These are phyloP conservation scores for Rhynchospora tenuis DNA, from an alignment of 176 grass and related monocot genomes.

Conservation along the genomic window DNA sequence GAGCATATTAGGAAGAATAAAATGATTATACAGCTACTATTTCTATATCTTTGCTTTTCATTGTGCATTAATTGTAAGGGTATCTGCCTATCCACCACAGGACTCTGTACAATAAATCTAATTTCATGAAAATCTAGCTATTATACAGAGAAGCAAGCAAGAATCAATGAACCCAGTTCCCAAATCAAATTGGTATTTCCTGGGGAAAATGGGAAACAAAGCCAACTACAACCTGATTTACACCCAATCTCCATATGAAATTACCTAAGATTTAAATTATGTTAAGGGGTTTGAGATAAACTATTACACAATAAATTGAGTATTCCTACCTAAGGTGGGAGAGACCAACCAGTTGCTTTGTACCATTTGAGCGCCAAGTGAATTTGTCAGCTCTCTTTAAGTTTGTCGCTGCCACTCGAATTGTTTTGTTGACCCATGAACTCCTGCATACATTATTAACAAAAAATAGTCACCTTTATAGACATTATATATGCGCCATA, in stretches of 20 bases:
- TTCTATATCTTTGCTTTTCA: neutral
- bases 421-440: conserved; percentile 12
- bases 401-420: neutral
- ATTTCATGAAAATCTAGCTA: neutral
- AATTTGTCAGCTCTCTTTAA: conserved; percentile 19
- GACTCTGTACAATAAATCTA: neutral
- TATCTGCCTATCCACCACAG: neutral
- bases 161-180: neutral
- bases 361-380: conserved; percentile 21
- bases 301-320: neutral
- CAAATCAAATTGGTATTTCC: neutral
- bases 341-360: conserved; percentile 25
- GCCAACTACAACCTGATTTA: neutral
- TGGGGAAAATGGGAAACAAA: neutral
- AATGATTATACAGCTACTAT: neutral
- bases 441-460: conserved; percentile 6
- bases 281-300: neutral
- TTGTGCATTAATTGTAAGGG: neutral
- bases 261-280: neutral
- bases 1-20: neutral
- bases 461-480: neutral
- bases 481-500: neutral
- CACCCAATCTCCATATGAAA: neutral
- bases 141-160: neutral
- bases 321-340: conserved; percentile 13